Evolutionary conservation across 2,329 filamentous ascomycete genomes (phyloP).

Genomic region (Leptodontidium sp.): DNA sequence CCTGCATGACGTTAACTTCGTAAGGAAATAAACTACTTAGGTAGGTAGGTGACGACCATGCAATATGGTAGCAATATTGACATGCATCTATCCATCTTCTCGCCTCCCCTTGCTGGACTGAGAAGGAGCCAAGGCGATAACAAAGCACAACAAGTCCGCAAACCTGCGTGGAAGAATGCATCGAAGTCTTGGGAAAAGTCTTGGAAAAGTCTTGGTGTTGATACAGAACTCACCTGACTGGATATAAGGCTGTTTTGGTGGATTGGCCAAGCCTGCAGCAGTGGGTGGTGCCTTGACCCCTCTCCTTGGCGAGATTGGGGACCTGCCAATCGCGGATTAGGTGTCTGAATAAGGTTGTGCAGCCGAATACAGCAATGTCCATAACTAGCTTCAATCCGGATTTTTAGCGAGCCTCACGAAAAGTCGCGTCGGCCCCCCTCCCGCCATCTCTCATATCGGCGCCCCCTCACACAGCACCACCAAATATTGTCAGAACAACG

Average conservation of each 20-base stretch:
- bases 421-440: too few relatives aligned
- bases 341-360: not conserved
- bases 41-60: too few relatives aligned
- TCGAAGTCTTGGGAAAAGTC: constrained; percentile 7
- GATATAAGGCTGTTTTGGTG: not conserved
- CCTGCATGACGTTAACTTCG: too few relatives aligned
- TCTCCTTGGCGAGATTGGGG: constrained; percentile 5
- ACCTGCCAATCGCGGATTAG: constrained; percentile 5
- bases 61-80: too few relatives aligned
- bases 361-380: too few relatives aligned
- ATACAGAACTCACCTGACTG: constrained; percentile 5
- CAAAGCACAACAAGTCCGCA: not conserved
- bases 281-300: not conserved
- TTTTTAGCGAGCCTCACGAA: too few relatives aligned
- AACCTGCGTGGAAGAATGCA: not conserved
- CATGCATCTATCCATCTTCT: not conserved
- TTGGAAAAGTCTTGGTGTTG: constrained; percentile 1
- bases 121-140: constrained; percentile 25
- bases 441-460: too few relatives aligned
- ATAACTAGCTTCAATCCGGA: too few relatives aligned
- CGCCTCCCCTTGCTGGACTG: not conserved
- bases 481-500: too few relatives aligned
- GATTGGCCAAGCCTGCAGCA: not conserved
- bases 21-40: too few relatives aligned
- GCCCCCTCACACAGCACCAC: too few relatives aligned